Evolutionary conservation across 2,329 filamentous ascomycete genomes (phyloP).

Genomic region (Fusarium agapanthi): DNA sequence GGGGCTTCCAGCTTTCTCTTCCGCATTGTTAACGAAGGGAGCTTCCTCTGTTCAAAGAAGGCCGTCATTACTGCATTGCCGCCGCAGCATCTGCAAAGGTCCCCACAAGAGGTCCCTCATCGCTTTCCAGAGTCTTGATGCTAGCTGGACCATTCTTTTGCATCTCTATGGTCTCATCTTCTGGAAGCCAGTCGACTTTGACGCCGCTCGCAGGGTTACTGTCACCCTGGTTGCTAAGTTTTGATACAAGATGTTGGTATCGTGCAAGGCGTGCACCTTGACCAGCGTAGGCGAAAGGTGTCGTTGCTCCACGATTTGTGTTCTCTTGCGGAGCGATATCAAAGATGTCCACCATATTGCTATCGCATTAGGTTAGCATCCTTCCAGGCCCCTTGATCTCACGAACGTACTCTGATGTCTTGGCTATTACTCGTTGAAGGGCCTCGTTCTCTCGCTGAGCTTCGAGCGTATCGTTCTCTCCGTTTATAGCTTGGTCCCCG

Average conservation of each 20-base stretch:
- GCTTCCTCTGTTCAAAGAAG: not conserved
- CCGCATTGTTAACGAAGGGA: not conserved
- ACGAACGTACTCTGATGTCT: conserved; percentile 67
- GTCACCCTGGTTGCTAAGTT: conserved; percentile 59
- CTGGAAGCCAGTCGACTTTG: conserved; percentile 64
- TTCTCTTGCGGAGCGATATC: conserved; percentile 66
- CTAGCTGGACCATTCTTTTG: conserved; percentile 50
- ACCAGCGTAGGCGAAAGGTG: conserved; percentile 59
- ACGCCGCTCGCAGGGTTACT: conserved; percentile 52
- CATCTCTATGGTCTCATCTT: conserved; percentile 59
- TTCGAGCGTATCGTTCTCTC: conserved; percentile 68
- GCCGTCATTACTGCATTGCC: conserved; percentile 52
- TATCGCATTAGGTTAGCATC: conserved; percentile 44
- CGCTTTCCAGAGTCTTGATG: conserved; percentile 47
- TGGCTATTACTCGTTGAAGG: conserved; percentile 69
- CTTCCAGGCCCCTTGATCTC: not conserved
- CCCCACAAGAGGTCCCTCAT: conserved; percentile 60
- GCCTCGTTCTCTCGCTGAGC: conserved; percentile 71
- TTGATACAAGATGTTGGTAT: conserved; percentile 70
- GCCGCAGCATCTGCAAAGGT: conserved; percentile 69
- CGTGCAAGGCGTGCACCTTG: conserved; percentile 65
- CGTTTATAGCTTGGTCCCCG: conserved; percentile 61
- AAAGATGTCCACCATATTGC: conserved; percentile 74
- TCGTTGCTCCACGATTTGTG: conserved; percentile 46
- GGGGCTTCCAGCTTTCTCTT: not conserved